A percentile compares a stretch with the other conserved stretches of the same genome.
phyloP scores from a whole-genome alignment of 2,329 filamentous ascomycete species.

The Phialophora expanda region DNA sequence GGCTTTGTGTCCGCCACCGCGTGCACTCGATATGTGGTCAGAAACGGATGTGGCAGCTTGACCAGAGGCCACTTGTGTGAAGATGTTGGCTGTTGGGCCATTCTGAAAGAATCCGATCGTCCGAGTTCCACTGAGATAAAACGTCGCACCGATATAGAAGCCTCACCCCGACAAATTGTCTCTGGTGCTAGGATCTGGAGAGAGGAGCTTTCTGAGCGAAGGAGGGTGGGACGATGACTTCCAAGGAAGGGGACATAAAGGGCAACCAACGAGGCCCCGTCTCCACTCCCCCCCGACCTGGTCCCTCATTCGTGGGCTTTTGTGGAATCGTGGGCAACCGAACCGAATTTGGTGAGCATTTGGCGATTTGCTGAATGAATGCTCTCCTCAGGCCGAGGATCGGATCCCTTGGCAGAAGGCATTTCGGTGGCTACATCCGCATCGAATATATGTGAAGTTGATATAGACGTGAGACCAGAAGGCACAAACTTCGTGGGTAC shows the following conservation, averaged over 20 bases:
- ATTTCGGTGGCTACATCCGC: not conserved
- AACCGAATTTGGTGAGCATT: no score
- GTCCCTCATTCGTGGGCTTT: not conserved
- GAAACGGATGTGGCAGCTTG: slow-evolving; percentile 55
- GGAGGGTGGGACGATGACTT: not conserved
- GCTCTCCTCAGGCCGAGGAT: not conserved
- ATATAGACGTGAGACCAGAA: not conserved
- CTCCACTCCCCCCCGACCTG: not conserved
- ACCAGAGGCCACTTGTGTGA: slow-evolving; percentile 46
- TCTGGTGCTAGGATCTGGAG: not conserved
- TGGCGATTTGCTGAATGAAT: not conserved
- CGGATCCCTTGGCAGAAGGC: not conserved
- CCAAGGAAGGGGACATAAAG: not conserved
- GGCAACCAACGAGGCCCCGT: not conserved
- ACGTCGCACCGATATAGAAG: not conserved
- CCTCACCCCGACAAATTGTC: not conserved
- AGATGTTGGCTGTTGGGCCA: slow-evolving; percentile 1
- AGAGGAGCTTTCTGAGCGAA: not conserved
- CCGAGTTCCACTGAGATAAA: not conserved
- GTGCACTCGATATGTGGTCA: slow-evolving; percentile 52
- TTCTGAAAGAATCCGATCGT: not conserved
- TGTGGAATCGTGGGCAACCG: no score
- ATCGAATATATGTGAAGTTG: not conserved
- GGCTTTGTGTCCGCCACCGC: slow-evolving; percentile 41
- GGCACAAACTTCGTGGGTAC: not conserved